Evolutionary conservation across 2,329 filamentous ascomycete species (phyloP).

Genomic region (Nothopassalora personata): DNA sequence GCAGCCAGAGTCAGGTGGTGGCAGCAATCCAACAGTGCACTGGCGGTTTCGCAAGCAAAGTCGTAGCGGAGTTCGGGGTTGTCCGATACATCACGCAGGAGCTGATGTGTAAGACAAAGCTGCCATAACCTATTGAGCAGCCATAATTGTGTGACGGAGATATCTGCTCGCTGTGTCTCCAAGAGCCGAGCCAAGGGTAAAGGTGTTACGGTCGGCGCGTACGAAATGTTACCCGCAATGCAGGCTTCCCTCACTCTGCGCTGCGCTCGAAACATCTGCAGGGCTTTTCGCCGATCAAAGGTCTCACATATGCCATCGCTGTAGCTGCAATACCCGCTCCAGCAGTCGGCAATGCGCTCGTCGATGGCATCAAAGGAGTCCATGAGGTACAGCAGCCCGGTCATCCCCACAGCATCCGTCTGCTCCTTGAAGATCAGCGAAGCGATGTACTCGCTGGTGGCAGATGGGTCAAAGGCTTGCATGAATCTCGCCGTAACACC

Average conservation of each 20-base stretch:
- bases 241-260: conserved; percentile 24
- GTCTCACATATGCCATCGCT: conserved; percentile 30
- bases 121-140: conserved; percentile 41
- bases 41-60: conserved; percentile 35
- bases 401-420: conserved; percentile 38
- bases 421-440: conserved; percentile 42
- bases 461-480: conserved; percentile 37
- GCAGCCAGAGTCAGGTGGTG: conserved; percentile 30
- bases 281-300: conserved; percentile 31
- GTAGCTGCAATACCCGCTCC: conserved; percentile 37
- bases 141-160: conserved; percentile 42
- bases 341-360: conserved; percentile 41
- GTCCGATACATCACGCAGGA: conserved; percentile 34
- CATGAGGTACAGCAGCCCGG: conserved; percentile 40
- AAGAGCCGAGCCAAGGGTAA: conserved; percentile 20
- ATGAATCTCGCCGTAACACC: conserved; percentile 38
- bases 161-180: conserved; percentile 41
- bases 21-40: conserved; percentile 34
- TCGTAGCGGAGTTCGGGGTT: conserved; percentile 35
- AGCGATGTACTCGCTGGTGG: conserved; percentile 28
- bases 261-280: conserved; percentile 32
- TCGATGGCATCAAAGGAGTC: conserved; percentile 42
- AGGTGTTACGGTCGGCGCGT: conserved; percentile 32
- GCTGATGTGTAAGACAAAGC: conserved; percentile 37
- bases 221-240: conserved; percentile 36